A percentile compares a stretch with the other conserved stretches of the same genome.
Evolutionary conservation across 2,329 filamentous ascomycete genomes (phyloP).

Genomic region (Penicillium sp.): DNA sequence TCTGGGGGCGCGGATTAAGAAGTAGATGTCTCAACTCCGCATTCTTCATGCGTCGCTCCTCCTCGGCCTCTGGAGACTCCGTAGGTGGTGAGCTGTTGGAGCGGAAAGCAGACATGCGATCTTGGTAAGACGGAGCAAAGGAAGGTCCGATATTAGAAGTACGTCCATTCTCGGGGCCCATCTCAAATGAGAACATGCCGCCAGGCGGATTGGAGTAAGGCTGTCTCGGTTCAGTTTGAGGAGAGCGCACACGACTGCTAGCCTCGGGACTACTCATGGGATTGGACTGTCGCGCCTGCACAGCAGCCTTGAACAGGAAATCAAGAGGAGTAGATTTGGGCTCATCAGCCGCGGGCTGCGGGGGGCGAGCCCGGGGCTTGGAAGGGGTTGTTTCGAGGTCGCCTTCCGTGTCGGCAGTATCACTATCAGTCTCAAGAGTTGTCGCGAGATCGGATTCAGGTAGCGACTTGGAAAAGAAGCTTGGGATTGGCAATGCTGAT

Average conservation of each 20-base stretch:
- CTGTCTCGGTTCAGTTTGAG: slow-evolving; percentile 43
- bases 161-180: slow-evolving; percentile 57
- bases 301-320: slow-evolving; percentile 84
- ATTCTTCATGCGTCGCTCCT: slow-evolving; percentile 44
- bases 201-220: slow-evolving; percentile 50
- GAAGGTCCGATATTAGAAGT: slow-evolving; percentile 62
- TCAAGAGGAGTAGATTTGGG: slow-evolving; percentile 74
- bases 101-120: slow-evolving; percentile 47
- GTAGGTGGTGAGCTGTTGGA: slow-evolving; percentile 29
- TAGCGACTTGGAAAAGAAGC: slow-evolving; percentile 77
- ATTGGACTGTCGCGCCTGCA: slow-evolving; percentile 61
- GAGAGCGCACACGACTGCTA: slow-evolving; percentile 53
- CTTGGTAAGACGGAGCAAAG: slow-evolving; percentile 61
- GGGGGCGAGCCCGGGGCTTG: slow-evolving; percentile 44
- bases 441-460: slow-evolving; percentile 58
- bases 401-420: slow-evolving; percentile 36
- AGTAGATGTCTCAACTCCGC: slow-evolving; percentile 48
- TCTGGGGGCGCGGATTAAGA: slow-evolving; percentile 44
- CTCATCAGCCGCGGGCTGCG: slow-evolving; percentile 41
- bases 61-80: slow-evolving; percentile 34
- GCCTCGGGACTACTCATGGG: slow-evolving; percentile 47
- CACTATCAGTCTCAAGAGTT: slow-evolving; percentile 40
- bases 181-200: slow-evolving; percentile 67
- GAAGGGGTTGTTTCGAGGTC: slow-evolving; percentile 44
- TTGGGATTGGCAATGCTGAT: slow-evolving; percentile 85